Base-by-base conservation (phyloP, 2,329 filamentous ascomycete genomes). In the Penicillium sp. region DNA sequence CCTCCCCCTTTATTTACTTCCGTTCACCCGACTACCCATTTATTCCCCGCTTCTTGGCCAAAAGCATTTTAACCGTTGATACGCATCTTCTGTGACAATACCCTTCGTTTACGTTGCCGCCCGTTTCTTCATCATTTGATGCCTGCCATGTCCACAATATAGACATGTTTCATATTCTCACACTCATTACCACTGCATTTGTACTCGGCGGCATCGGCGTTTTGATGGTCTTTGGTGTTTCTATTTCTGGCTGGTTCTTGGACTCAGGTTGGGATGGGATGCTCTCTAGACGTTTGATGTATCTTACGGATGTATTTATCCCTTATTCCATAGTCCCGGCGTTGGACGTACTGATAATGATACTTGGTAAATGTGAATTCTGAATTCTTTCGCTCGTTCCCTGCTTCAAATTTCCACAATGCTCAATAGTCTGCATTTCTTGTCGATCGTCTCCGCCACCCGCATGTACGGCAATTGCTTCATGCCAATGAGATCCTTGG, bases 41-140 rank as follows among this genome's bases (percentile, higher is more conserved):
- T 52, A 44, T 60, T 58, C 8, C 9, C 36, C 9, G 46, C 53
- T 54, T 54, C 51, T 43, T 40, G 48, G 36, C 46, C 55, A 60
- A 60, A 61, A 56, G 54, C 54, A 43, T 46, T 50, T 35, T 33
- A 24, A 3, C 33, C 47, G 42, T 58, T 50, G 48, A 59, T 59
- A 57, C 47, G 41, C 48, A 55, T 57, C 25, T 48, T 50, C 25
- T 46, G 44, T 54, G 50, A 58, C 46, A 56, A 60, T 60, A 61
- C 57, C 54, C 49, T 53, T 54, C 46, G 48, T 53, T 54, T 36
- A 43, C 27, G 14, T 10, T 27, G 24, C 53, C 36, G 25, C 33
- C 41, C 11, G 14, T 43, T 40, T 44, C 13, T 28, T n/a, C 20
- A n/a, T 33, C 31, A 39, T 46, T 44, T 35, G 22, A 30, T 45